Evolutionary conservation across 2,329 filamentous ascomycete genomes (phyloP), one percentile per base, ranked within the genome.

Genomic region (Aspergillus sp.): DNA sequence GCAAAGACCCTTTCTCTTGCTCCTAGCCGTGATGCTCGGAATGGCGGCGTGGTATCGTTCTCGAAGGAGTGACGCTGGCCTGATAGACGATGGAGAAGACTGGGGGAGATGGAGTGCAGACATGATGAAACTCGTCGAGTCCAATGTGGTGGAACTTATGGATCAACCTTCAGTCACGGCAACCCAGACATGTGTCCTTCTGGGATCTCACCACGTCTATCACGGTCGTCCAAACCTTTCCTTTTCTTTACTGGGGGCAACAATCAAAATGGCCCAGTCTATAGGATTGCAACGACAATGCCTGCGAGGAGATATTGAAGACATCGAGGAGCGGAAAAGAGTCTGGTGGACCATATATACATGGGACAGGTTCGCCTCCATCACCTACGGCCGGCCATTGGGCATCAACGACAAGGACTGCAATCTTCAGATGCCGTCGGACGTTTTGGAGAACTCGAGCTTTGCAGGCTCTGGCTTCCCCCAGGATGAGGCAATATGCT

Each of bases 311-410:
- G 7, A 22, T 22, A 4, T 7, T 1, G 62, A 64, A 22, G 58
- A 63, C 13, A 58, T 60, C 5, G 72, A 75, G 48, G 70, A 73
- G 45, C 59, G 71, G 33, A 72, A 73, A 54, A 54, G 73, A 14
- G 65, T 73, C 0, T 75, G 71, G 71, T 75, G 72, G 73, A 72
- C 71, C 1, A 68, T 75, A 2, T 75, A 75, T 43, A 74, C 71
- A 1, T 74, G 71, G 71, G 72, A 74, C 41, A 59, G 71, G 58
- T 75, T 73, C 36, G 69, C 69, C 5, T 73, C 71, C 5, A 71
- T 73, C 10, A 72, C 69, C 0, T 76, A 76, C 50, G 73, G 73
- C 5, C 56, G 70, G 4, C 73, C 73, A 6, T 58, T 76, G 22
- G 67, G 73, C 3, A 75, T 75, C 33, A 72, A 74, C 36, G 73